Base-by-base conservation (phyloP, 225 moss, liverwort and hornwort species). In the Asterella californica region DNA sequence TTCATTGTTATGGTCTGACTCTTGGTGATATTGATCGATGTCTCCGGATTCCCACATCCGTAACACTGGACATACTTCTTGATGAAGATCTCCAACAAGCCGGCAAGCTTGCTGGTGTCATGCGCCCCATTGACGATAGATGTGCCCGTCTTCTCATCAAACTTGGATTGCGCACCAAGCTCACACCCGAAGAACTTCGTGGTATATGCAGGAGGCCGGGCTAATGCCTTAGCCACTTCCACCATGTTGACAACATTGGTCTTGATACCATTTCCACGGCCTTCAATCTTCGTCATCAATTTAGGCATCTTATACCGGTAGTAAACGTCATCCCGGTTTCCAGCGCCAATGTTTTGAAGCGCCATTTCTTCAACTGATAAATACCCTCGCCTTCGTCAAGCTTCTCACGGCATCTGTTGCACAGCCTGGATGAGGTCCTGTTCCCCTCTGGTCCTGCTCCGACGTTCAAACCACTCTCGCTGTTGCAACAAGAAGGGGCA, bases 11-110 rank as follows among this genome's bases (percentile, higher is more conserved):
- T 95, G 27, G 89, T 86, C 90, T 95, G 97, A 37, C 88, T 93
- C 91, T 99, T 99, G 62, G 93, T 99, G 81, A 99, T 95, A 71
- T 92, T 91, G 50, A 99, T 88, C 48, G 91, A 90, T 2, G 97
- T 99, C 86, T 99, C 97, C 5, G 97, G 97, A 81, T 99, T 99
- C 47, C 97, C 94, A 81, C 97, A 99, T 61, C 95, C 95, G 79
- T 99, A 99, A 80, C 97, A 99, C 89, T 99, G 97, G 57, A 99
- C 97, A 77, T 99, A 99, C 85, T 99, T 99, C 91, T 93, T 99
- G 78, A 99, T 99, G 78, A 99, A 99, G 75, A 88, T 95, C 90
- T 99, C 97, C 78, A 99, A 81, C 81, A 99, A 81, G 18, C 90
- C 85, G 9, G 93, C 95, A 50, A 99, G 92, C 84, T 99, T 99